phyloP scores from a whole-genome alignment of 176 grass and related monocot genomes.

The Aegilops umbellulata region DNA sequence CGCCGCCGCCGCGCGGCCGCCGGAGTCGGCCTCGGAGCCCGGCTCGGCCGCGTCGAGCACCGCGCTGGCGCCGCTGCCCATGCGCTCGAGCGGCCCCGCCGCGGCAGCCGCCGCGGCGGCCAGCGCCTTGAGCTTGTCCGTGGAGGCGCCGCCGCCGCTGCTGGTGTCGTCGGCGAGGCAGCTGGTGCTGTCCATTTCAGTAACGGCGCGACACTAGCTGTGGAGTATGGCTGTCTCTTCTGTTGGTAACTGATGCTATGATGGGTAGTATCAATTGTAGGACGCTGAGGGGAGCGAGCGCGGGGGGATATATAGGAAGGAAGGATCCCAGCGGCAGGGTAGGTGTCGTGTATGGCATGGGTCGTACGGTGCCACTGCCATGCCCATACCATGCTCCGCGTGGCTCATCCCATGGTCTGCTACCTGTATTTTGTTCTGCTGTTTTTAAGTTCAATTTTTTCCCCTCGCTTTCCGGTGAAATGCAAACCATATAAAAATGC shows the following conservation, averaged over 20 bases:
- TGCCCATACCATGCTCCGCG: neutral
- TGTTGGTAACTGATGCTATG: neutral
- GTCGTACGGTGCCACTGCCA: neutral
- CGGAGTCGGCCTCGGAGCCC: slow-evolving; percentile 42
- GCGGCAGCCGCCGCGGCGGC: neutral
- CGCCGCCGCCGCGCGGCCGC: neutral
- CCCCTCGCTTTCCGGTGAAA: neutral
- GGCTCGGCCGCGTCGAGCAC: slow-evolving; percentile 50
- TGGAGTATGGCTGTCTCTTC: neutral
- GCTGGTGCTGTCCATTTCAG: slow-evolving; percentile 50
- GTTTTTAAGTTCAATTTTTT: neutral
- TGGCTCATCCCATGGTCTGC: neutral
- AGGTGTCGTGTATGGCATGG: neutral
- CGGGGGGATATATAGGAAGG: slow-evolving; percentile 34
- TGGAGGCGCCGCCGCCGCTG: slow-evolving; percentile 16
- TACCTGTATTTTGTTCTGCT: neutral
- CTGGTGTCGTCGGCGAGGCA: slow-evolving; percentile 47
- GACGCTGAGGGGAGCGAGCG: neutral
- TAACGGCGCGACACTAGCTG: neutral
- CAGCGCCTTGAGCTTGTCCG: slow-evolving; percentile 46
- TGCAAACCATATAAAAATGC: slow-evolving; percentile 11
- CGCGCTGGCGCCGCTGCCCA: slow-evolving; percentile 54
- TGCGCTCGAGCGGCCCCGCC: slow-evolving; percentile 17
- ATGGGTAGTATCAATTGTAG: neutral
- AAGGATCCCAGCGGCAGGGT: neutral